Evolutionary conservation across 2,329 filamentous ascomycete genomes (phyloP).

Genomic region (Paraphaeosphaeria minitans): DNA sequence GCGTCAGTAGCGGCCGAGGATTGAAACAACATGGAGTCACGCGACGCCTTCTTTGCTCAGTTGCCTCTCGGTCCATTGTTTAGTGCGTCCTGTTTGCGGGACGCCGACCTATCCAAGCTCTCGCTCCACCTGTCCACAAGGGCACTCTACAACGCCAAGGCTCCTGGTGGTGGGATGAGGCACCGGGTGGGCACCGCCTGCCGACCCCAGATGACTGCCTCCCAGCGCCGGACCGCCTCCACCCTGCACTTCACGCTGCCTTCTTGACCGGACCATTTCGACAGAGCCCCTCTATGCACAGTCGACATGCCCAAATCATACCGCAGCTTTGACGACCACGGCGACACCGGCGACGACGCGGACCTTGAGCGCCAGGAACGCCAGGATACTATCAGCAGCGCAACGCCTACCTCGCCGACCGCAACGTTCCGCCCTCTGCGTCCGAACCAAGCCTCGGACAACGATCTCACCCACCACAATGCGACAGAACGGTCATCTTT

Average conservation of each 20-base stretch:
- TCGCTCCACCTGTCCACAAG: background rate
- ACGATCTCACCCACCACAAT: constrained; percentile 41
- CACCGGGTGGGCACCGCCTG: constrained; percentile 12
- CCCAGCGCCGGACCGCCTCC: constrained; percentile 17
- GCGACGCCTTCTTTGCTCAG: background rate
- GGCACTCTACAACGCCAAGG: constrained; percentile 8
- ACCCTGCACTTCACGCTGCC: constrained; percentile 16
- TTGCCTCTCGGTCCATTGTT: background rate
- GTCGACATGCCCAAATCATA: constrained; percentile 45
- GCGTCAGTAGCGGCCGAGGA: background rate
- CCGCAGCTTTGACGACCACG: constrained; percentile 37
- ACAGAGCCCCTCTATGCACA: background rate
- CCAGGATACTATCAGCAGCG: constrained; percentile 39
- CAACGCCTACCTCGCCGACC: constrained; percentile 42
- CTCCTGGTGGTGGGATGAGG: constrained; percentile 19
- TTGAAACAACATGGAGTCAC: constrained; percentile 2
- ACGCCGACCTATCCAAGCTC: background rate
- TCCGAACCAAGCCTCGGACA: constrained; percentile 41
- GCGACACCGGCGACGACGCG: constrained; percentile 32
- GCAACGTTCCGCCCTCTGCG: constrained; percentile 35
- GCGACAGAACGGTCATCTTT: constrained; percentile 56
- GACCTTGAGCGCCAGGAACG: constrained; percentile 32
- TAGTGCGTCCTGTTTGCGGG: background rate
- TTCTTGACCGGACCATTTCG: constrained; percentile 16
- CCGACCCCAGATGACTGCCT: constrained; percentile 32